Evolutionary conservation across 1,139 yeast genomes (phyloP).

Genomic region (Lodderomyces orthopsilosis): DNA sequence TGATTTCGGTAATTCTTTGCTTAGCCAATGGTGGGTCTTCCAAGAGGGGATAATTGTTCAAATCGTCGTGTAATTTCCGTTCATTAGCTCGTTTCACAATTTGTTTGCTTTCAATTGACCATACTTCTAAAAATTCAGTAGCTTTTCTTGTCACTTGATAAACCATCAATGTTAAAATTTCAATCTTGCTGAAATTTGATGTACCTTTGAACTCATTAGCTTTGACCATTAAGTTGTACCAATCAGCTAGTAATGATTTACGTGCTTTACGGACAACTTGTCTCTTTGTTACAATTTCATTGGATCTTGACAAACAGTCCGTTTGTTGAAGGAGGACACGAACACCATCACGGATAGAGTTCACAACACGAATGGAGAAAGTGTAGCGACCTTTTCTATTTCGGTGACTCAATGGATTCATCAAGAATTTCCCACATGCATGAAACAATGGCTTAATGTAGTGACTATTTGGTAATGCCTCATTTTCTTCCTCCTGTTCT

Average conservation of each 20-base stretch:
- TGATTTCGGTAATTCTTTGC: slow-evolving; percentile 70
- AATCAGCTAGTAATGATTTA: slow-evolving; percentile 80
- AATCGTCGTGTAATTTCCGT: slow-evolving; percentile 27
- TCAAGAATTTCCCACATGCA: slow-evolving; percentile 72
- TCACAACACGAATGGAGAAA: slow-evolving; percentile 42
- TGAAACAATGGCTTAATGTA: slow-evolving; percentile 63
- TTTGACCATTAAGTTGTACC: slow-evolving; percentile 83
- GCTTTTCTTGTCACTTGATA: slow-evolving; percentile 75
- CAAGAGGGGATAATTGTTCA: slow-evolving; percentile 45
- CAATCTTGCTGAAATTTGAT: slow-evolving; percentile 61
- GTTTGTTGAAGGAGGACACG: slow-evolving; percentile 71
- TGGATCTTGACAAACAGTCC: slow-evolving; percentile 81
- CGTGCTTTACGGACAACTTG: slow-evolving; percentile 72
- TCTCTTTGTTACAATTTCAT: slow-evolving; percentile 68
- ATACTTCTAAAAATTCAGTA: slow-evolving; percentile 65
- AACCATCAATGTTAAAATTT: slow-evolving; percentile 67
- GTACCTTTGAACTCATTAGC: slow-evolving; percentile 84
- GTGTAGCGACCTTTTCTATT: slow-evolving; percentile 42
- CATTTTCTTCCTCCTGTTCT: slow-evolving; percentile 21
- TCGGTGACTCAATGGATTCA: slow-evolving; percentile 60
- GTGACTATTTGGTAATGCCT: slow-evolving; percentile 34
- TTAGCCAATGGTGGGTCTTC: slow-evolving; percentile 64
- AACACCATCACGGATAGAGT: slow-evolving; percentile 76
- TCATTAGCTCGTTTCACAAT: slow-evolving; percentile 31
- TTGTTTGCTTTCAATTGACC: slow-evolving; percentile 61